Base-by-base conservation (phyloP, 768 basidiomycete species). In the Macrolepiota dolichaula region DNA sequence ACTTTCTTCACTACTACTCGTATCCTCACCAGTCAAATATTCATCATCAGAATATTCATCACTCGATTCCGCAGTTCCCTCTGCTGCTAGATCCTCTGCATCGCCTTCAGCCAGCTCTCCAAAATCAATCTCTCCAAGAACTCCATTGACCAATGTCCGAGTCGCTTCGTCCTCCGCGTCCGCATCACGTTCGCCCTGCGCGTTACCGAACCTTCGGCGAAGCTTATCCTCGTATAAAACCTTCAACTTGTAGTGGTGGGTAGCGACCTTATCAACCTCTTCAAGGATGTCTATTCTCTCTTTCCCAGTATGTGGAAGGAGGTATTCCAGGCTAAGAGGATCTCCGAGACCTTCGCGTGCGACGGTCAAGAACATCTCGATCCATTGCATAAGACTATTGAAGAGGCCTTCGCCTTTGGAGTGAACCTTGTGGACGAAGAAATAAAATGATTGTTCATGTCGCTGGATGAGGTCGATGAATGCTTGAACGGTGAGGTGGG, bases 351-450 rank as follows among this genome's bases (percentile, higher is more conserved):
- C 97, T 62, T 96, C 94, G 11, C 97, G 90, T 51, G 95, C 85
- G 57, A 91, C 84, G 25, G 90, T 91, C 62, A 98, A 81, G 78
- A 98, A 98, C 37, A 92, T 84, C 73, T 98, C 96, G 72, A 97
- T 90, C 97, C 97, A 99, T 40, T 81, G 84, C 94, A 98, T 98
- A 60, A 99, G 85, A 68, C 82, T 85, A 68, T 95, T 91, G 72
- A 99, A 99, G 12, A 99, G 81, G 22, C 88, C 90, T 69, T 95
- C 90, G 37, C 97, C 97, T 71, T 98, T 98, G 49, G 94, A 89
- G 70, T 99, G 97, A 1, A 99, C 97, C 67, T 96, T 97, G 83
- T 99, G 94, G 27, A 99, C 96, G 70, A 99, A 99, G 61, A 82
- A 81, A 79, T 99, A 99, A 77, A 98, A 98, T 0, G 94, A 76